Base-by-base conservation (phyloP, 306 rosid species). In the Vigna reflexopilosa region DNA sequence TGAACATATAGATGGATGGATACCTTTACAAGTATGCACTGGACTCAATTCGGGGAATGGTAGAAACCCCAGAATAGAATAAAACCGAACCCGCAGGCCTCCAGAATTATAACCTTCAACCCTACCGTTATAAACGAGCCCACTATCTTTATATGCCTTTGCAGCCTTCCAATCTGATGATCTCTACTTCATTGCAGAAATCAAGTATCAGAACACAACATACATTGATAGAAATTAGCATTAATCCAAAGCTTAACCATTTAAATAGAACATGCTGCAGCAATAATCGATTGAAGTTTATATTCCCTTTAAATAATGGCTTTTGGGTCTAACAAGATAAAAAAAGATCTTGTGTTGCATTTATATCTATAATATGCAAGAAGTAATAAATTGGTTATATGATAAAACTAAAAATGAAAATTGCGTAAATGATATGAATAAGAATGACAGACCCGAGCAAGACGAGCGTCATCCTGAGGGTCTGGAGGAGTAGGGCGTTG, bases 121-220 rank as follows among this genome's bases (percentile, higher is more conserved):
- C 86, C 91, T 87, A 9, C 95, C 97, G 71, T 89, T 85, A 40
- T 80, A 91, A 55, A 91, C 73, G 81, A 84, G 76, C 65, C 91
- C 91, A 73, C 87, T 84, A 6, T 88, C 96, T 69, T 47, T 75
- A 78, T 87, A 89, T 62, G 81, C 79, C 75, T 63, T 89, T 54
- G 95, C 98, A 76, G 86, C 85, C 83, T 92, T 87, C 98, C 97
- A 94, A 88, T 90, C 97, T 73, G 88, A 90, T 83, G 96, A 92
- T 85, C 81, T 91, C 97, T 89, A 92, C 90, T 85, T 88, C 95
- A 87, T 92, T 86, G 90, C 91, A 92, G 86, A 90, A 87, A 83
- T 78, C 30, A 87, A 90, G 91, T 85, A 86, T 87, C 63, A 89
- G 91, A 83, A 59, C 78, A 81, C 56, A 81, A 58, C 80, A 84